Evolutionary conservation across 2,329 filamentous ascomycete species (phyloP), one percentile per base, ranked within the genome.

Genomic region (Sporothrix dimorphospora): DNA sequence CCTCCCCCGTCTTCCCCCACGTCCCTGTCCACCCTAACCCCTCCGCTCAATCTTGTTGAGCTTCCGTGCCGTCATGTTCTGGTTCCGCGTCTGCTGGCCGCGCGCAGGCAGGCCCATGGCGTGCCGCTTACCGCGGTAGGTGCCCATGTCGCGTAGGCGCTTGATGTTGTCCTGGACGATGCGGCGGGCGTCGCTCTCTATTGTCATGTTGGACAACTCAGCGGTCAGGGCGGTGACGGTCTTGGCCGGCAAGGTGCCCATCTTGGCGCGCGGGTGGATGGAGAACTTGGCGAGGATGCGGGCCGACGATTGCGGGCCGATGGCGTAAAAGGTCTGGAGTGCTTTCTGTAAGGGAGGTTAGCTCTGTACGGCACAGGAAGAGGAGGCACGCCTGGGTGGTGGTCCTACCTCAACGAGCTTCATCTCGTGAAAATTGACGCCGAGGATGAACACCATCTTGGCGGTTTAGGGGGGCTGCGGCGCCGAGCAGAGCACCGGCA

Each of bases 91-190:
- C 77, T 87, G 89, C 83, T 99, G 96, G 77, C 96, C 96, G 76
- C 96, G 88, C 70, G 96, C 95, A 4, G 96, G 96, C 83, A 98
- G 83, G 73, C 91, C 89, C 91, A 98, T 94, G 72, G 95, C 95
- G 85, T 99, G 96, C 76, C 96, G 86, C 81, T 92, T 90, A 75
- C 96, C 96, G 70, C 96, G 86, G 80, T 97, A 97, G 4, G 91
- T 90, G 67, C 94, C 94, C 85, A 97, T 98, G 78, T 98, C 94
- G 80, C 92, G 93, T 81, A 99, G 79, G 73, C 95, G 86, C 79
- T 86, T 86, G 77, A 99, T 97, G 79, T 98, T 96, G 67, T 97
- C 93, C 78, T 91, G 87, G 49, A 98, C 83, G 73, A 93, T 84
- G 79, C 92, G 88, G 78, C 90, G 86, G 75, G 97, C 86, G 78